These are phyloP conservation scores for Macrotyloma uniflorum DNA, from an alignment of 306 rosid genomes.

Conservation along the genomic window DNA sequence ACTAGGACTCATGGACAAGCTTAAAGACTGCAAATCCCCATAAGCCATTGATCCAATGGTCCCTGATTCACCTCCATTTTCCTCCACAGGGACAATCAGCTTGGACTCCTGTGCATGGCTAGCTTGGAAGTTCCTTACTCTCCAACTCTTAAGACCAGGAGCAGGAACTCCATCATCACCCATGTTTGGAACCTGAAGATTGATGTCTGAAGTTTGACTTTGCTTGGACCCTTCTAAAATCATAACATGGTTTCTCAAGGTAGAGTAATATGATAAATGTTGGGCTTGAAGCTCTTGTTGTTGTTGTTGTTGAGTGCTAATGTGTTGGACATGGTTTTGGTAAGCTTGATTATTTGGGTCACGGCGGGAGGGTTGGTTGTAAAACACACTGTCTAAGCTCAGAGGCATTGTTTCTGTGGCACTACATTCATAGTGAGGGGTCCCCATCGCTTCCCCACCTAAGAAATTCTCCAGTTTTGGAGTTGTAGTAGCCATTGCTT, in stretches of 20 bases:
- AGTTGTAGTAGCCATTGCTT: slow-evolving; percentile 62
- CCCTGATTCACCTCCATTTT: slow-evolving; percentile 65
- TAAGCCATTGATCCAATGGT: slow-evolving; percentile 54
- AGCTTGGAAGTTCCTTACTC: slow-evolving; percentile 46
- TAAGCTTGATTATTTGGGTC: slow-evolving; percentile 46
- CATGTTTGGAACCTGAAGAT: slow-evolving; percentile 49
- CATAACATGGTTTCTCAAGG: slow-evolving; percentile 45
- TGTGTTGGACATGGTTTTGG: slow-evolving; percentile 44
- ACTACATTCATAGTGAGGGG: slow-evolving; percentile 70
- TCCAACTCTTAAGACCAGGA: slow-evolving; percentile 59
- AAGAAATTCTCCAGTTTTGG: slow-evolving; percentile 93
- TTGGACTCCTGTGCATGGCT: slow-evolving; percentile 49
- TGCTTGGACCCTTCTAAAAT: slow-evolving; percentile 50
- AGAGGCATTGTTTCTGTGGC: slow-evolving; percentile 66
- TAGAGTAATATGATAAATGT: slow-evolving; percentile 49
- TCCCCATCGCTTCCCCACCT: slow-evolving; percentile 69
- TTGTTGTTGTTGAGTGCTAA: slow-evolving; percentile 39
- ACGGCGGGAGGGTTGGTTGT: slow-evolving; percentile 51
- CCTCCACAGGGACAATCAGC: slow-evolving; percentile 53
- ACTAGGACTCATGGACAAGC: slow-evolving; percentile 85
- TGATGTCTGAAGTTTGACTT: slow-evolving; percentile 47
- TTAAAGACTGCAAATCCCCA: slow-evolving; percentile 76
- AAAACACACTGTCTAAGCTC: slow-evolving; percentile 69
- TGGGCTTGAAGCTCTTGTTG: slow-evolving; percentile 45
- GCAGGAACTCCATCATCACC: slow-evolving; percentile 41